phyloP scores from a whole-genome alignment of 371 early-diverging fungal genomes.

The Mortierella polycephala region DNA sequence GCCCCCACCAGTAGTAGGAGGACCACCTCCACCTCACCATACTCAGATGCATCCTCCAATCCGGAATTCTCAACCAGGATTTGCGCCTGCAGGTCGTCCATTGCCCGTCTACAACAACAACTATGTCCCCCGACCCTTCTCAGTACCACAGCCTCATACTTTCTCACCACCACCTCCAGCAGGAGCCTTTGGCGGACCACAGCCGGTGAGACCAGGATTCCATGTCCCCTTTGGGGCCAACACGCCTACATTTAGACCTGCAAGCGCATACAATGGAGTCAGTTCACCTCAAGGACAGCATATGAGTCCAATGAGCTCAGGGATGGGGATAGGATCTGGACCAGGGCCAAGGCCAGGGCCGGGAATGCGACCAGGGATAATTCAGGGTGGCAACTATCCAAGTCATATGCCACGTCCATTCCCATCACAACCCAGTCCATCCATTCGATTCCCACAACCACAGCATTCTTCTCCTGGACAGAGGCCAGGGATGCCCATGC shows the following conservation, averaged over 20 bases:
- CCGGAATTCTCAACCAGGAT: conserved; percentile 21
- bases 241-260: conserved; percentile 10
- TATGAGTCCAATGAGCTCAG: not conserved
- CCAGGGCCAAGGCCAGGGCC: conserved; percentile 9
- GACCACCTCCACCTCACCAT: not conserved
- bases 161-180: not conserved
- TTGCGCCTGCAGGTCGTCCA: conserved; percentile 11
- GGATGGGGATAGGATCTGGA: not conserved
- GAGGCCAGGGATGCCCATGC: not conserved
- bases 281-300: not conserved
- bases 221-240: conserved; percentile 1
- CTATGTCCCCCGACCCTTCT: conserved; percentile 11
- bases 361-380: not conserved
- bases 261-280: conserved; percentile 12
- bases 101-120: conserved; percentile 10
- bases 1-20: conserved; percentile 8
- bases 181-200: not conserved
- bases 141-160: conserved; percentile 5
- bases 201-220: conserved; percentile 6
- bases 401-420: conserved; percentile 2
- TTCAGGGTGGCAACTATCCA: not conserved
- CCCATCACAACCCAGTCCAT: not conserved
- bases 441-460: not conserved
- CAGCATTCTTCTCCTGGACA: not conserved
- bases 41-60: conserved; percentile 12